These are phyloP conservation scores for Diaporthe vaccinii DNA, from an alignment of 2,329 filamentous ascomycete genomes.

Conservation along the genomic window DNA sequence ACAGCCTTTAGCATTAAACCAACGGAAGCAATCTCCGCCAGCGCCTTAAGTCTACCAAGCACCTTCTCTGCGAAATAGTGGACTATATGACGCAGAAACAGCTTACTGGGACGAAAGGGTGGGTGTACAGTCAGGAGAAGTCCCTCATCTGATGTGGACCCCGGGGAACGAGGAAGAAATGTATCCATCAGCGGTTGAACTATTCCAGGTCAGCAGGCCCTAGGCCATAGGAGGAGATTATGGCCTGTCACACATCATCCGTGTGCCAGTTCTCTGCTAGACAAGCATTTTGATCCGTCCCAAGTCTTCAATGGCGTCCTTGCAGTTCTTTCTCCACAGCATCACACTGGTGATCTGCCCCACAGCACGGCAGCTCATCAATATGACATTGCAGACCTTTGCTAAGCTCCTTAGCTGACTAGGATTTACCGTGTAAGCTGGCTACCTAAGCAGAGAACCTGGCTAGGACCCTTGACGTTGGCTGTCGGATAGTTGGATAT, in stretches of 20 bases:
- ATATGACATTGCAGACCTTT: not conserved
- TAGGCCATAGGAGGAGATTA: not conserved
- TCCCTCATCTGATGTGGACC: not conserved
- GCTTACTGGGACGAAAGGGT: not conserved
- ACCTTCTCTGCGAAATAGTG: not conserved
- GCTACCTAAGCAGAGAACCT: not conserved
- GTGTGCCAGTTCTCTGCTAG: not conserved
- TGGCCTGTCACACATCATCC: not conserved
- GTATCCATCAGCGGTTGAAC: not conserved
- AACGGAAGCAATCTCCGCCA: not conserved
- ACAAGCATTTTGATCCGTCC: not conserved
- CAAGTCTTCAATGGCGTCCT: not conserved
- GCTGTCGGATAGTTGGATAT: not conserved
- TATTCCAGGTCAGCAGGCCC: not conserved
- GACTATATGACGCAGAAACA: not conserved
- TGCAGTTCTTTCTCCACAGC: not conserved
- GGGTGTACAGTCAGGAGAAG: not conserved
- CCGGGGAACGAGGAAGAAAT: not conserved
- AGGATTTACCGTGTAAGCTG: not conserved
- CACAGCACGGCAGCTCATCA: not conserved
- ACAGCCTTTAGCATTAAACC: not conserved
- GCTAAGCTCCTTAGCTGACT: not conserved
- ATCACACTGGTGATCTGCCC: not conserved
- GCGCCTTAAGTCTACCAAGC: not conserved
- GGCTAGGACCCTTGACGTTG: not conserved